Conservation (phyloP, 1,284 basidiomycete genomes). For the Neotropicomus parvogracilis region DNA sequence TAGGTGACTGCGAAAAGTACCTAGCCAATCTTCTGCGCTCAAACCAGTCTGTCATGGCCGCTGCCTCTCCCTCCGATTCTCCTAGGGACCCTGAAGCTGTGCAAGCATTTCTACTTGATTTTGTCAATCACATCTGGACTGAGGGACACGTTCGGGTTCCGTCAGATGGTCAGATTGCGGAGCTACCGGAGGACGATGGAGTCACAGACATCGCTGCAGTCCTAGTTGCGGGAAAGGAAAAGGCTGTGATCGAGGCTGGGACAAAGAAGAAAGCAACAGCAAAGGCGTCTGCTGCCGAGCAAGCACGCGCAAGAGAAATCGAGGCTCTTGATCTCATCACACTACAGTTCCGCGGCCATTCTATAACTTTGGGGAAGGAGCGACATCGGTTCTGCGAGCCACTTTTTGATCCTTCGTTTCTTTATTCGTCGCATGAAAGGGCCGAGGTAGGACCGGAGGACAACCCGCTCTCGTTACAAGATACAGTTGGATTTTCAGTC, state of each 20-base stretch:
- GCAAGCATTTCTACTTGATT: constrained; percentile 50
- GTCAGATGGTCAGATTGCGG: constrained; percentile 62
- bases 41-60: constrained; percentile 62
- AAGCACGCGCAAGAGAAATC: constrained; percentile 74
- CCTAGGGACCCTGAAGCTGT: constrained; percentile 45
- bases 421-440: constrained; percentile 35
- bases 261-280: constrained; percentile 74
- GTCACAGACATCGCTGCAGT: constrained; percentile 82
- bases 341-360: constrained; percentile 67
- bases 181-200: constrained; percentile 75
- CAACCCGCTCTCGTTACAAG: constrained; percentile 51
- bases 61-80: constrained; percentile 53
- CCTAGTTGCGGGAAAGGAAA: constrained; percentile 75
- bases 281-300: constrained; percentile 75
- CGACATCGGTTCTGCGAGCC: constrained; percentile 90
- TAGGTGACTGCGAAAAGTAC: constrained; percentile 71
- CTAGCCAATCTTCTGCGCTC: constrained; percentile 68
- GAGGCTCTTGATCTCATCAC: constrained; percentile 77
- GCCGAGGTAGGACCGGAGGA: constrained; percentile 21
- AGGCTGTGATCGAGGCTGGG: constrained; percentile 75
- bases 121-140: constrained; percentile 58
- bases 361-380: constrained; percentile 80
- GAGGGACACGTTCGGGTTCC: constrained; percentile 68
- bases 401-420: constrained; percentile 69
- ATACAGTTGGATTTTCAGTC: constrained; percentile 60